Percentiles rank a stretch among this genome's conserved stretches.
These are phyloP conservation scores for Vaccinium macrocarpon DNA, from an alignment of 148 eudicot genomes.

Conservation along the genomic window DNA sequence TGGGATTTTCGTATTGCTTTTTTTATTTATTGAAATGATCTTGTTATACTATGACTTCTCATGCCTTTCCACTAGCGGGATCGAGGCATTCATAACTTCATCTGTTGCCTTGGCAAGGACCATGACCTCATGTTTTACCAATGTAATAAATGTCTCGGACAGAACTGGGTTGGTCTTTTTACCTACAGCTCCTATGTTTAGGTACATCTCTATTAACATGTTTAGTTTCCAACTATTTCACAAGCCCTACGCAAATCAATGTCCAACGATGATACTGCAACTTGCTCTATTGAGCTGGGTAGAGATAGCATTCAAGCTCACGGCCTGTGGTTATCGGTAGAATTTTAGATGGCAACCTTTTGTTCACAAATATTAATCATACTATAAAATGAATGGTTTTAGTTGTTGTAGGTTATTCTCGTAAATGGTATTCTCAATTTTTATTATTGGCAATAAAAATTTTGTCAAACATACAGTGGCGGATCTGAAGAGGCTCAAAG, in stretches of 20 bases:
- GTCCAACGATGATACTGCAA: background rate
- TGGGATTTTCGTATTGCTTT: background rate
- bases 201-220: background rate
- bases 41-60: background rate
- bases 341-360: background rate
- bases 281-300: background rate
- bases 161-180: slow-evolving; percentile 1
- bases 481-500: slow-evolving; percentile 79
- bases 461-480: slow-evolving; percentile 47
- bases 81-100: background rate
- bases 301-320: slow-evolving; percentile 7
- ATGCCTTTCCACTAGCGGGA: background rate
- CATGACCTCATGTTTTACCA: background rate
- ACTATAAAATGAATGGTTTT: background rate
- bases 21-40: background rate
- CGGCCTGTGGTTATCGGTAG: no score
- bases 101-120: background rate
- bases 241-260: background rate
- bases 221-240: background rate
- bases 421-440: background rate
- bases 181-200: background rate
- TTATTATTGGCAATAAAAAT: background rate
- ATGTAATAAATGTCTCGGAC: background rate
- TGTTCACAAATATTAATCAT: background rate
- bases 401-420: background rate